Conservation (phyloP, 225 moss, liverwort and hornwort species). For the Polytrichum commune region DNA sequence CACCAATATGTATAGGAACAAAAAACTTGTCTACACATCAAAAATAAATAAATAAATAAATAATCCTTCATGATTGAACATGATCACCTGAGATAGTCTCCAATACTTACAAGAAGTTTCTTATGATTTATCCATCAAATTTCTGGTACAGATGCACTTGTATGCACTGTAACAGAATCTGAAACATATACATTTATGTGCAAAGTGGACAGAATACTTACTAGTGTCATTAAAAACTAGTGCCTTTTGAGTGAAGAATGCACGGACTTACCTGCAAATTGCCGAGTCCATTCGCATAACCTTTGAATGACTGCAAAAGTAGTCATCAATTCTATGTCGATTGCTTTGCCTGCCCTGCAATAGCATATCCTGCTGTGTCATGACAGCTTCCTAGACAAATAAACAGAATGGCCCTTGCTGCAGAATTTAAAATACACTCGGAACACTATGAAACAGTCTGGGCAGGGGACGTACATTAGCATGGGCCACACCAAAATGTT, state of each 20-base stretch:
- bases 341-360: slow-evolving; percentile 49
- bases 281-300: slow-evolving; percentile 85
- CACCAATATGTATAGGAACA: background rate
- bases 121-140: too few relatives aligned
- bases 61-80: too few relatives aligned
- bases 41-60: too few relatives aligned
- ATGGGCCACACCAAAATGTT: slow-evolving; percentile 29
- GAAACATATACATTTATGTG: too few relatives aligned
- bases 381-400: slow-evolving; percentile 1
- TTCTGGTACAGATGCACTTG: too few relatives aligned
- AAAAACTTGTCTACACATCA: too few relatives aligned
- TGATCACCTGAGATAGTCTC: too few relatives aligned
- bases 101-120: too few relatives aligned
- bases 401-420: background rate
- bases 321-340: slow-evolving; percentile 48
- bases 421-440: too few relatives aligned
- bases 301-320: slow-evolving; percentile 70
- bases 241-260: background rate
- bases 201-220: too few relatives aligned
- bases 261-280: slow-evolving; percentile 58
- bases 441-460: background rate
- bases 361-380: slow-evolving; percentile 10
- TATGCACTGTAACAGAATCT: too few relatives aligned
- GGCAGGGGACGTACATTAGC: slow-evolving; percentile 22
- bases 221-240: too few relatives aligned